Evolutionary conservation across 768 basidiomycete genomes (phyloP).

Genomic region (Lactarius vividus): DNA sequence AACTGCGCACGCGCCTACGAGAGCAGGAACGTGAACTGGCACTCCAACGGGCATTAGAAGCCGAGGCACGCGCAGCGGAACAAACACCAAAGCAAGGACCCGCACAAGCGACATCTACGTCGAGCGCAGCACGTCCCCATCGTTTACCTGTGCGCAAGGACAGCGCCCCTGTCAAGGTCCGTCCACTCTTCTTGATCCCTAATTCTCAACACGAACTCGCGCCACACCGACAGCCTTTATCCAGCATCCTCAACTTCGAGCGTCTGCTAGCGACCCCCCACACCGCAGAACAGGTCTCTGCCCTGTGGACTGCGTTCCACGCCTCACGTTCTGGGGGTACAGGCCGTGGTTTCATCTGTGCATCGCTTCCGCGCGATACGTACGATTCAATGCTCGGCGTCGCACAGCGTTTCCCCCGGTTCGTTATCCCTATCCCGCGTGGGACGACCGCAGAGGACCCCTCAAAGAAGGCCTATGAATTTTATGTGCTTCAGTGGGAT

Average conservation of each 20-base stretch:
- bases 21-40: constrained; percentile 19
- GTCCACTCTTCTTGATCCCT: constrained; percentile 25
- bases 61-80: constrained; percentile 24
- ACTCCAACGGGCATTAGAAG: constrained; percentile 21
- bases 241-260: constrained; percentile 74
- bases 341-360: constrained; percentile 82
- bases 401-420: constrained; percentile 67
- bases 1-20: constrained; percentile 9
- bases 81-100: background rate
- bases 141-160: constrained; percentile 47
- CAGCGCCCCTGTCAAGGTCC: constrained; percentile 64
- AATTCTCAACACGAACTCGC: constrained; percentile 2
- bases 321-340: constrained; percentile 75
- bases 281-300: constrained; percentile 68
- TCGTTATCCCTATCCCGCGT: constrained; percentile 80
- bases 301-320: constrained; percentile 90
- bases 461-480: constrained; percentile 56
- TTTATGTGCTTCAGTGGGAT: constrained; percentile 87
- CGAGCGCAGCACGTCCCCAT: constrained; percentile 15
- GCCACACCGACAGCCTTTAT: constrained; percentile 59
- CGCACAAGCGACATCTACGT: constrained; percentile 21
- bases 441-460: constrained; percentile 34
- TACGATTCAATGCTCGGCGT: constrained; percentile 68
- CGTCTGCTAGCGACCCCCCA: constrained; percentile 66
- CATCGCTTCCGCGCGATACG: constrained; percentile 66